Evolutionary conservation across 2,329 filamentous ascomycete species (phyloP), one percentile per base, ranked within the genome.

Genomic region (Calonectria pseudoturangicola): DNA sequence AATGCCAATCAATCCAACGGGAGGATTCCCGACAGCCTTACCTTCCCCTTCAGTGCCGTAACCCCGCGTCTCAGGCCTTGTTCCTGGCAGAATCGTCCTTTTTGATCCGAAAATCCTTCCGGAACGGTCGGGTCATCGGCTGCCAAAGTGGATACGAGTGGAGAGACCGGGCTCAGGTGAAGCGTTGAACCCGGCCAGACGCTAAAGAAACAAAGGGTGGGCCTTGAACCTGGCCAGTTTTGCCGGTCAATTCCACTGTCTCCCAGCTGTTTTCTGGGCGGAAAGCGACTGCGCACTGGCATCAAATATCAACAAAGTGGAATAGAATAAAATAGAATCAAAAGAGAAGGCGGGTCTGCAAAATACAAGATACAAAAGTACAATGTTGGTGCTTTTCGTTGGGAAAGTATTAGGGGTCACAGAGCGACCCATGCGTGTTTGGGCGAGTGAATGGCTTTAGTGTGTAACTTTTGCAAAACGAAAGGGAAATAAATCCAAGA

Each of bases 161-260:
- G 30, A 33, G 30, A 33, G 30, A 9, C 30, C 9, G 30, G 36
- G 54, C 8, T 60, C 54, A 60, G 54, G 54, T 41, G 54, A 60
- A 60, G 30, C 54, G 54, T 16, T 16, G 7, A 39, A 18, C 54
- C 41, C 54, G 33, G 54, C 54, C 33, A 60, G 21, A 16, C 54
- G 33, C 54, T 60, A 60, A 60, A 60, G 54, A 60, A 60, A 60
- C 21, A 60, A 48, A 60, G 4, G 27, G 15, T 28, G 54, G 54
- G 54, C 15, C 21, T 12, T 21, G n/a, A 5, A 27, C 33, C 27
- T 41, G 54, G 41, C 54, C 54, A 15, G 54, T 60, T 33, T 21
- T 21, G 21, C 21, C 21, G 21, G 21, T 21, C 21, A 43, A 39
- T 58, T 41, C n/a, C 10, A 4, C 21, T 25, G 21, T 36, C 27